Base-by-base conservation (phyloP, 192 early-diverging fungal genomes). In the Helicostylum pulchrum region DNA sequence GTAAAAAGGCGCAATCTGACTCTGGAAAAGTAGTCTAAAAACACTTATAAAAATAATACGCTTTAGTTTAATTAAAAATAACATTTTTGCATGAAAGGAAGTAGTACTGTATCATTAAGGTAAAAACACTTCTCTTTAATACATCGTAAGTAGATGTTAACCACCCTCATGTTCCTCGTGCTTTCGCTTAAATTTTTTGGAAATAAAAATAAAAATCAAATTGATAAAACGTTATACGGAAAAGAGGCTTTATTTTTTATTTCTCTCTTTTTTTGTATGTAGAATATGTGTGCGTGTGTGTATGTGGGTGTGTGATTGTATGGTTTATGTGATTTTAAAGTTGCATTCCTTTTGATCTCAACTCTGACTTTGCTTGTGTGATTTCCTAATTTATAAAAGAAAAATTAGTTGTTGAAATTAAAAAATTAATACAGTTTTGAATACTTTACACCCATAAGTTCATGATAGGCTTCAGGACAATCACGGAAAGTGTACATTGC, bases 401-500 rank as follows among this genome's bases (percentile, higher is more conserved):
- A 65, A 32, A 19, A 26, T 43, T 19, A 59, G 34, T 58, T n/a
- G n/a, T 9, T 17, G 59, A 47, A 46, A 45, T 34, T 9, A 34
- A n/a, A n/a, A 46, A 10, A 50, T n/a, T n/a, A 15, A 58, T n/a
- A 19, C 3, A 47, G 4, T 7, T 42, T 3, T 26, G 26, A 26
- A 26, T 4, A 0, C 32, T 68, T 52, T 85, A 94, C 92, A 76
- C 71, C 65, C 80, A 90, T 77, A 30, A 98, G 84, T 67, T 90
- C 89, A 34, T 84, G 73, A 76, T 91, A 89, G 7, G 94, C 96
- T 54, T 92, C 93, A 46, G 93, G 91, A 76, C 94, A 95, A 67
- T 98, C 93, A 21, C 91, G 82, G 77, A 98, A 98, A 1, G 85
- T 92, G 43, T 91, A 66, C 46, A 98, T 81, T 50, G 88, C 87